Percentiles rank a stretch among this genome's conserved stretches.
Evolutionary conservation across 306 rosid genomes (phyloP).

Genomic region (Medicago arabica): DNA sequence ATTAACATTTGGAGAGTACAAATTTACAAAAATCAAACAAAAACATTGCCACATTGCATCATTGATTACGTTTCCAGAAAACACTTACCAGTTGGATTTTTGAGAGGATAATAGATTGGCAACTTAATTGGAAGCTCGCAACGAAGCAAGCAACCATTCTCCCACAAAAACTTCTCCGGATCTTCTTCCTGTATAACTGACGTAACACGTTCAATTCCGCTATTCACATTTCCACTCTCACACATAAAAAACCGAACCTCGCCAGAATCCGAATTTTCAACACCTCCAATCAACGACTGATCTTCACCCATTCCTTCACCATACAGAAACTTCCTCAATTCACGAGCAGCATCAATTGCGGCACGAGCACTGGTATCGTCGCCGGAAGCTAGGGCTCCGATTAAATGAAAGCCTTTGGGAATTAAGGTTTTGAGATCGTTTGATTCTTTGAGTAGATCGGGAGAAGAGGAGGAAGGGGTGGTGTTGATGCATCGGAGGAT

Average conservation of each 20-base stretch:
- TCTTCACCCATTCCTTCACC: constrained; percentile 42
- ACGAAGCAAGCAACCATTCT: constrained; percentile 78
- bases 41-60: not conserved
- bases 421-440: constrained; percentile 70
- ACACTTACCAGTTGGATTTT: constrained; percentile 59
- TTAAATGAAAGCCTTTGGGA: constrained; percentile 67
- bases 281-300: constrained; percentile 65
- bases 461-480: constrained; percentile 45
- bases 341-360: constrained; percentile 56
- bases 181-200: constrained; percentile 53
- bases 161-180: constrained; percentile 76
- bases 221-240: constrained; percentile 38
- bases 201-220: constrained; percentile 45
- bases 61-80: not conserved
- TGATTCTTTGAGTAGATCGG: constrained; percentile 69
- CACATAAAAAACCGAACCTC: constrained; percentile 60
- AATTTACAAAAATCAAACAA: constrained; percentile 8
- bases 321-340: constrained; percentile 54
- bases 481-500: constrained; percentile 65
- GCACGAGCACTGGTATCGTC: constrained; percentile 49
- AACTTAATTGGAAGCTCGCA: constrained; percentile 77
- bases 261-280: constrained; percentile 47
- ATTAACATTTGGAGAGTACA: not conserved
- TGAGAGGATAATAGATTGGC: constrained; percentile 67
- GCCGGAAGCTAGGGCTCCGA: constrained; percentile 69